Percentiles rank a stretch among this genome's conserved stretches.
These are phyloP conservation scores for Spergularia bocconei DNA, from an alignment of 148 eudicot genomes.

Conservation along the genomic window DNA sequence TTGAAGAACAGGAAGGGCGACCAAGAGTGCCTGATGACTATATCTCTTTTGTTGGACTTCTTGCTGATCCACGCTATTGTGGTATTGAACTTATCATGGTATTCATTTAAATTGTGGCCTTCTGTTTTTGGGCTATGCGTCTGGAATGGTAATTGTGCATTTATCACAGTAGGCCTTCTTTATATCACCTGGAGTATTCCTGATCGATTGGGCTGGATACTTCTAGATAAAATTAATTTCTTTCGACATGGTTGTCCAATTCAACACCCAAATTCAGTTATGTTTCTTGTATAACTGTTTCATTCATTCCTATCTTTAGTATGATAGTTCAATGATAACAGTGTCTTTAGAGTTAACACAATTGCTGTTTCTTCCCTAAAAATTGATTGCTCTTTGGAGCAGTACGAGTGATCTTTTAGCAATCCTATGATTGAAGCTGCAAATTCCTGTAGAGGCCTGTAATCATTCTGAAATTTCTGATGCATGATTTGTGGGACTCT, in stretches of 20 bases:
- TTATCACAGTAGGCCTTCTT: slow-evolving; percentile 5
- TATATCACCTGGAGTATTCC: neutral
- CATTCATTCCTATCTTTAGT: neutral
- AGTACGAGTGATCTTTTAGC: too few species aligned
- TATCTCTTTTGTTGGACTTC: slow-evolving; percentile 91
- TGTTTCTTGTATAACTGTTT: neutral
- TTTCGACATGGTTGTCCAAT: neutral
- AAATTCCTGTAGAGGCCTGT: too few species aligned
- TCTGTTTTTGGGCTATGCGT: slow-evolving; percentile 21
- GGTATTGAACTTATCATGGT: slow-evolving; percentile 51
- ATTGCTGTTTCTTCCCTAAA: too few species aligned
- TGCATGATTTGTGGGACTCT: too few species aligned
- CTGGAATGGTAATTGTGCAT: slow-evolving; percentile 17
- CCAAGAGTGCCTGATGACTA: slow-evolving; percentile 59
- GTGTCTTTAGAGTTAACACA: too few species aligned
- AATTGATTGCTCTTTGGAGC: too few species aligned
- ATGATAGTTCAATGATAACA: neutral
- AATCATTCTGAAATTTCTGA: too few species aligned
- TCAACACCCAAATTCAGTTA: neutral
- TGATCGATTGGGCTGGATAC: neutral
- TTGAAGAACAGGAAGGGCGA: slow-evolving; percentile 84
- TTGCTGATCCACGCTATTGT: slow-evolving; percentile 94
- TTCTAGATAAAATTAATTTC: neutral
- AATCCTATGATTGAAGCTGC: too few species aligned
- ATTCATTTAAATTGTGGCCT: slow-evolving; percentile 28